A percentile compares a stretch with the other conserved stretches of the same genome.
These are phyloP conservation scores for Cercospora beticola DNA, from an alignment of 2,329 filamentous ascomycete genomes.

Conservation along the genomic window DNA sequence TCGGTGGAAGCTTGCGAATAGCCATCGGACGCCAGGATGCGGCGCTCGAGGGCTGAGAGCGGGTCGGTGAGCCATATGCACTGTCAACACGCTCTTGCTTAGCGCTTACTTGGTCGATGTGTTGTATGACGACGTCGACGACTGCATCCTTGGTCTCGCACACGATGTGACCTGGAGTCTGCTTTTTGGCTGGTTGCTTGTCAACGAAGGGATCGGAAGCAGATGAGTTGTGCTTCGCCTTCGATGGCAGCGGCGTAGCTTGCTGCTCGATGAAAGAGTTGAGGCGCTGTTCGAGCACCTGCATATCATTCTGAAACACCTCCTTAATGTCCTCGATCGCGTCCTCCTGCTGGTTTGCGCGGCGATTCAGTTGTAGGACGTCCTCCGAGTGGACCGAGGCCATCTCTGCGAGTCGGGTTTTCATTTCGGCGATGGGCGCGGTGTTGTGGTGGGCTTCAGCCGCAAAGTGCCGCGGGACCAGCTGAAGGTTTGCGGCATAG, in stretches of 20 bases:
- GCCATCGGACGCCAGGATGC: constrained; percentile 40
- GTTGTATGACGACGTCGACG: neutral
- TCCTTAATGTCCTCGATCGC: constrained; percentile 16
- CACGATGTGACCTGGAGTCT: neutral
- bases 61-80: neutral
- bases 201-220: constrained; percentile 3
- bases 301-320: constrained; percentile 16
- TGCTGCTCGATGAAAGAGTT: neutral
- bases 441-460: neutral
- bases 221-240: neutral
- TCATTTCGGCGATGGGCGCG: neutral
- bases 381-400: constrained; percentile 1
- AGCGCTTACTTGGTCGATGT: neutral
- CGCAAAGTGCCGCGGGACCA: neutral
- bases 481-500: neutral
- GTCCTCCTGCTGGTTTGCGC: constrained; percentile 4
- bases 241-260: neutral
- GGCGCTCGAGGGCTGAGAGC: neutral
- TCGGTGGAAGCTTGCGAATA: constrained; percentile 36
- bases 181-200: constrained; percentile 11
- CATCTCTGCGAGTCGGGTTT: neutral
- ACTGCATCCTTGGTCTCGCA: constrained; percentile 3
- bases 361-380: constrained; percentile 11
- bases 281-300: constrained; percentile 12
- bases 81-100: neutral